Percentiles rank a stretch among this genome's conserved stretches.
These are phyloP conservation scores for Diplodia scrobiculata DNA, from an alignment of 2,329 filamentous ascomycete species.

Conservation along the genomic window DNA sequence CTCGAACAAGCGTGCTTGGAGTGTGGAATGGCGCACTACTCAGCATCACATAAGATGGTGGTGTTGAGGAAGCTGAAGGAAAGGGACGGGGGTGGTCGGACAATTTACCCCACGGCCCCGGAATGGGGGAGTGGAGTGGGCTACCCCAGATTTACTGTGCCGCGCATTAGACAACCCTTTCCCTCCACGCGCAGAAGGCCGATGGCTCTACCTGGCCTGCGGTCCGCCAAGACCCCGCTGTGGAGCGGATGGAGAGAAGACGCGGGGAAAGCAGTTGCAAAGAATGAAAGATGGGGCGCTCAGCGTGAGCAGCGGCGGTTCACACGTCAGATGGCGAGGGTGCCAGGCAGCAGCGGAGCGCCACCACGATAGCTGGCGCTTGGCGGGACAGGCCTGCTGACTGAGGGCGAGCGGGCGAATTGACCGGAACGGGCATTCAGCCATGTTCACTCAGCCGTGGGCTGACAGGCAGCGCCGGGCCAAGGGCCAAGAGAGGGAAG, in stretches of 20 bases:
- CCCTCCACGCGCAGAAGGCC: conserved; percentile 11
- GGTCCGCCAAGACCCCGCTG: not conserved
- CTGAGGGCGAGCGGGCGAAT: not conserved
- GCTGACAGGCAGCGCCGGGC: conserved; percentile 8
- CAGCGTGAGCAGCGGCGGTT: not conserved
- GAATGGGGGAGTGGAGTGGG: not conserved
- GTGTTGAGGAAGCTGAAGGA: not conserved
- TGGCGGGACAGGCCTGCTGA: conserved; percentile 20
- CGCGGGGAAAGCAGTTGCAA: not conserved
- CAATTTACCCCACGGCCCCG: conserved; percentile 27
- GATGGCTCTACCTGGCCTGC: not conserved
- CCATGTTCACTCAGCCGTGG: not conserved
- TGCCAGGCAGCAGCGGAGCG: conserved; percentile 26
- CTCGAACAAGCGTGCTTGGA: conserved; percentile 15
- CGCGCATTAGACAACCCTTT: conserved; percentile 15
- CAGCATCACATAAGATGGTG: not conserved
- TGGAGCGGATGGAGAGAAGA: not conserved
- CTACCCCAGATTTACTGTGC: conserved; percentile 29
- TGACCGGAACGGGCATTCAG: conserved; percentile 5
- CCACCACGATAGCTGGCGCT: not conserved
- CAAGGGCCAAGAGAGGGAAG: conserved; percentile 23
- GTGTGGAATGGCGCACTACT: not conserved
- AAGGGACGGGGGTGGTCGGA: not conserved
- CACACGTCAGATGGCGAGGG: not conserved
- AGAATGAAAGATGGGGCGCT: too few species aligned